phyloP scores from a whole-genome alignment of 164 flowering plant species.

The Malania oleifera region DNA sequence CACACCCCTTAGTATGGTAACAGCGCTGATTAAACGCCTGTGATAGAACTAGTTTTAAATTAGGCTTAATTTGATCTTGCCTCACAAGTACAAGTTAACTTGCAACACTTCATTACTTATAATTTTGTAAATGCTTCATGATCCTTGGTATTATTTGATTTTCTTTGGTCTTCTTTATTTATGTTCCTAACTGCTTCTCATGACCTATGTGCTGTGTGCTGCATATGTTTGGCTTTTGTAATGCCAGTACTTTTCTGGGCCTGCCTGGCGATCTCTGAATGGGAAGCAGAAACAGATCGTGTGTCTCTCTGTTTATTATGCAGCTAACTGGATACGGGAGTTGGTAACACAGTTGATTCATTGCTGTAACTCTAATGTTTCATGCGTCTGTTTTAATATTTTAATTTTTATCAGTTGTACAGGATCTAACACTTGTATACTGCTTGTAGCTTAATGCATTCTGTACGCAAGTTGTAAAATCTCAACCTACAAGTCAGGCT shows the following conservation, averaged over 20 bases:
- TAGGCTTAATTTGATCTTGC: too few relatives aligned
- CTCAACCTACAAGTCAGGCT: constrained; percentile 50
- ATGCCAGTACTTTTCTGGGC: constrained; percentile 48
- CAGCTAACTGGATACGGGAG: constrained; percentile 77
- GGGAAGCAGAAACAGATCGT: constrained; percentile 60
- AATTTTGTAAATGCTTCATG: too few relatives aligned
- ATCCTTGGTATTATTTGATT: too few relatives aligned
- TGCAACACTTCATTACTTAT: too few relatives aligned
- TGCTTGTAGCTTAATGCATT: constrained; percentile 71
- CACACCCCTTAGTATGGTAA: too few relatives aligned
- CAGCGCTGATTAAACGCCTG: too few relatives aligned
- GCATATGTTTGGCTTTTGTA: constrained; percentile 13
- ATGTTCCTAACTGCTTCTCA: neutral
- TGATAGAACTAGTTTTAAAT: too few relatives aligned
- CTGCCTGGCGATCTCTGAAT: constrained; percentile 46
- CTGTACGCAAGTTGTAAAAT: constrained; percentile 64
- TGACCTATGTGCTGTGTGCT: constrained; percentile 12
- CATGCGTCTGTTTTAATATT: neutral
- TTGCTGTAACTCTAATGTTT: neutral
- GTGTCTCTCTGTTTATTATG: constrained; percentile 67
- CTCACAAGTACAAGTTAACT: too few relatives aligned
- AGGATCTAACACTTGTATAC: constrained; percentile 7
- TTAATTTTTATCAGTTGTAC: neutral
- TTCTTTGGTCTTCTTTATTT: too few relatives aligned
- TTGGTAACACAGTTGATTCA: constrained; percentile 38